phyloP scores from a whole-genome alignment of 202 grass and related monocot species.

The Elaeis oleifera region DNA sequence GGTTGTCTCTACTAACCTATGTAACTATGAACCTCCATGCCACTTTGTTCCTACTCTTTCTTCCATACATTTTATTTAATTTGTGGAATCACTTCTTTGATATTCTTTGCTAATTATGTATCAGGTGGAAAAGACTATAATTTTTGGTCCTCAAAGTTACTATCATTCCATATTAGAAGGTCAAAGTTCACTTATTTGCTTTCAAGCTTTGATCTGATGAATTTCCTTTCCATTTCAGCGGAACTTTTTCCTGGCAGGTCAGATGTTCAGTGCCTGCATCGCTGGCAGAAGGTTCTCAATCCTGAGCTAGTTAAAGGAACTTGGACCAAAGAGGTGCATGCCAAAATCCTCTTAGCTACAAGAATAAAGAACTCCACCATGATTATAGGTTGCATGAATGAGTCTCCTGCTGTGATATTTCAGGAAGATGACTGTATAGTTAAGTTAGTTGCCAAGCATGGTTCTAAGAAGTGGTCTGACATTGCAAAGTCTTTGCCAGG shows the following conservation, averaged over 20 bases:
- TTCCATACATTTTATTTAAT: too few species aligned
- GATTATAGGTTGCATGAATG: background rate
- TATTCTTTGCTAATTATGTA: too few species aligned
- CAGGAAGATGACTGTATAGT: constrained; percentile 17
- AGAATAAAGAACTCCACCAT: background rate
- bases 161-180: background rate
- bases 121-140: background rate
- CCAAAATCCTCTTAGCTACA: background rate
- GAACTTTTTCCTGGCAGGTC: constrained; percentile 14
- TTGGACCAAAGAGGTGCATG: constrained; percentile 16
- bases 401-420: background rate
- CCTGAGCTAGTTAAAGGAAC: constrained; percentile 15
- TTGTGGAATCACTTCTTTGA: too few species aligned
- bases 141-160: background rate
- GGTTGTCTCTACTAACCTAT: too few species aligned
- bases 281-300: constrained; percentile 20
- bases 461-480: constrained; percentile 13
- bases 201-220: background rate
- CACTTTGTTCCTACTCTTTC: too few species aligned
- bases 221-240: background rate
- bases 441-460: constrained; percentile 6
- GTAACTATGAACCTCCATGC: too few species aligned
- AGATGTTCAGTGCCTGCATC: constrained; percentile 20
- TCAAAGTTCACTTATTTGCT: background rate
- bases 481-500: constrained; percentile 14